Evolutionary conservation across 1,284 basidiomycete genomes (phyloP).

Genomic region (Leccinum subrobustum): DNA sequence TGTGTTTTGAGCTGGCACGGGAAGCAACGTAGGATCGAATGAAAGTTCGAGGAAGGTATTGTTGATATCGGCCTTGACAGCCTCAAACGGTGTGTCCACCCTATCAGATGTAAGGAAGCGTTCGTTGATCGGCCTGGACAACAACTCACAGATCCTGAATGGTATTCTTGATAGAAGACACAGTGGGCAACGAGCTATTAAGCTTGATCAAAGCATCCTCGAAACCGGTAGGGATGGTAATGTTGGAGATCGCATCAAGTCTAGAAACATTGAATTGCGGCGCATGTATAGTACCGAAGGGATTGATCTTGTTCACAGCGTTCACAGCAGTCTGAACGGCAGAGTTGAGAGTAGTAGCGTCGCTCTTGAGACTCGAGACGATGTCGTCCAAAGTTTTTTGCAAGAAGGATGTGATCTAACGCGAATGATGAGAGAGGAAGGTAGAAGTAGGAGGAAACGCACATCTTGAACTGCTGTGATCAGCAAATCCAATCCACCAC

Average conservation of each 20-base stretch:
- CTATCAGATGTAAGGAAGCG: constrained; percentile 38
- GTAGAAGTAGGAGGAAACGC: constrained; percentile 26
- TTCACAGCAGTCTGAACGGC: constrained; percentile 65
- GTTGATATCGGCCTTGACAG: constrained; percentile 85
- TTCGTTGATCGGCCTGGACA: not conserved
- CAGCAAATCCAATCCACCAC: constrained; percentile 76
- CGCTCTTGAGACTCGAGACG: constrained; percentile 67
- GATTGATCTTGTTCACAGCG: constrained; percentile 71
- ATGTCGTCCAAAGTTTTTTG: constrained; percentile 58
- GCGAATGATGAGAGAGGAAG: constrained; percentile 11
- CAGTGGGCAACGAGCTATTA: constrained; percentile 80
- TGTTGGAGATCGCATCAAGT: constrained; percentile 71
- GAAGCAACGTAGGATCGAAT: constrained; percentile 70
- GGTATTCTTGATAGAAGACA: constrained; percentile 71
- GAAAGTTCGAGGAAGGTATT: constrained; percentile 70
- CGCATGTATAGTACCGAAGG: constrained; percentile 61
- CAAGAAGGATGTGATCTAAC: constrained; percentile 70
- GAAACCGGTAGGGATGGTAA: constrained; percentile 82
- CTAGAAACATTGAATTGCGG: constrained; percentile 75
- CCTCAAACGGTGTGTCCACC: constrained; percentile 83
- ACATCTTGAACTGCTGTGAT: constrained; percentile 83
- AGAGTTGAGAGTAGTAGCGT: constrained; percentile 67
- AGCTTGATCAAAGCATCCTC: constrained; percentile 70
- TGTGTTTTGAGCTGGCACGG: constrained; percentile 66
- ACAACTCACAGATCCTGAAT: constrained; percentile 69